phyloP scores from a whole-genome alignment of 768 basidiomycete genomes.

The Lentinula detonsa region DNA sequence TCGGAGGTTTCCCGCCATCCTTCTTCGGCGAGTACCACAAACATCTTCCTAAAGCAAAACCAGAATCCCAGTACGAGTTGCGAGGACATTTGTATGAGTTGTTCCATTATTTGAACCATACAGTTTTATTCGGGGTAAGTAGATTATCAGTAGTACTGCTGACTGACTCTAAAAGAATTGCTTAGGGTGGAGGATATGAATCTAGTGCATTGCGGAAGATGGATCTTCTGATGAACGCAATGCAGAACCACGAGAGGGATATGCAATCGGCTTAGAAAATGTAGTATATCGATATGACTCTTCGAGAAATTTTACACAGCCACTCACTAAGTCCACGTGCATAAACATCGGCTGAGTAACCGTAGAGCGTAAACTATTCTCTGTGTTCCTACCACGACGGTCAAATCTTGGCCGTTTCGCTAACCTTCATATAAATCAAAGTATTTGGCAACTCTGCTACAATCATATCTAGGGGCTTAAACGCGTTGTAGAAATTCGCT shows the following conservation, averaged over 20 bases:
- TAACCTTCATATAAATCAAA: neutral
- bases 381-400: neutral
- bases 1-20: conserved; percentile 61
- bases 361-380: neutral
- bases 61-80: conserved; percentile 56
- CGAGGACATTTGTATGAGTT: conserved; percentile 69
- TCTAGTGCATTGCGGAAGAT: conserved; percentile 45
- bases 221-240: conserved; percentile 16
- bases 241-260: neutral
- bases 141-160: neutral
- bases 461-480: neutral
- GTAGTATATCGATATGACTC: too few species aligned
- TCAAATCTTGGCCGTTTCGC: neutral
- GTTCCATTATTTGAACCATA: conserved; percentile 82
- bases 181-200: conserved; percentile 47
- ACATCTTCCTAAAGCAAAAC: conserved; percentile 56
- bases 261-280: neutral
- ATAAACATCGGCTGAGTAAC: neutral
- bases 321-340: neutral
- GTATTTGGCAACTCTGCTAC: neutral
- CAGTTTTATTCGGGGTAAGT: conserved; percentile 71
- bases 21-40: conserved; percentile 67
- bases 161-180: neutral
- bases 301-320: neutral
- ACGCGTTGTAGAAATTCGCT: neutral